These are phyloP conservation scores for Gymnopilus dilepis DNA, from an alignment of 768 basidiomycete species.

Conservation along the genomic window DNA sequence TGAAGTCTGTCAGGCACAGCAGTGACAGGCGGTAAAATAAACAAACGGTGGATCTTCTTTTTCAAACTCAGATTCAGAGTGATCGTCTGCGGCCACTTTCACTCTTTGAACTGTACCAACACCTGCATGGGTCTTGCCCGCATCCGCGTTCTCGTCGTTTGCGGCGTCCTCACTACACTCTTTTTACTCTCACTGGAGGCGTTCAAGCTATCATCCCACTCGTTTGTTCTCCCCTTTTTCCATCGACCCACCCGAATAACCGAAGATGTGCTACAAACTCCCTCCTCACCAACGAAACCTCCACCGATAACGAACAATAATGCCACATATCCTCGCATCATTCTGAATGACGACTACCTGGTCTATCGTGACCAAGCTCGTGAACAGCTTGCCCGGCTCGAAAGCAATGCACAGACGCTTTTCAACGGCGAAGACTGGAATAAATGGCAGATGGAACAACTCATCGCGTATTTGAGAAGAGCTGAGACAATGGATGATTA, in stretches of 20 bases:
- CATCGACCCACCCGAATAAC: neutral
- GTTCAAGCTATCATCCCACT: neutral
- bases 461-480: slow-evolving; percentile 4
- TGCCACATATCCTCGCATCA: slow-evolving; percentile 16
- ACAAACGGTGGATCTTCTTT: no score
- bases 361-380: neutral
- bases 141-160: slow-evolving; percentile 1
- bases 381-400: slow-evolving; percentile 9
- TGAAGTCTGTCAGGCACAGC: no score
- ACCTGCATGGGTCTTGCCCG: neutral
- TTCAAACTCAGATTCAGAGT: no score
- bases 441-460: slow-evolving; percentile 14
- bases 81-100: no score
- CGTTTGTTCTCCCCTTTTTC: slow-evolving; percentile 4
- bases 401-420: neutral
- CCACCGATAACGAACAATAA: slow-evolving; percentile 17
- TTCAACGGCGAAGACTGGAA: slow-evolving; percentile 10
- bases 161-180: slow-evolving; percentile 6
- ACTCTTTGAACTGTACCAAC: neutral
- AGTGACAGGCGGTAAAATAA: no score
- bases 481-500: slow-evolving; percentile 12
- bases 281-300: neutral
- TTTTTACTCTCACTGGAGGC: slow-evolving; percentile 3
- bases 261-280: neutral
- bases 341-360: neutral